These are phyloP conservation scores for Venturia carpophila DNA, from an alignment of 2,329 filamentous ascomycete species.

Conservation along the genomic window DNA sequence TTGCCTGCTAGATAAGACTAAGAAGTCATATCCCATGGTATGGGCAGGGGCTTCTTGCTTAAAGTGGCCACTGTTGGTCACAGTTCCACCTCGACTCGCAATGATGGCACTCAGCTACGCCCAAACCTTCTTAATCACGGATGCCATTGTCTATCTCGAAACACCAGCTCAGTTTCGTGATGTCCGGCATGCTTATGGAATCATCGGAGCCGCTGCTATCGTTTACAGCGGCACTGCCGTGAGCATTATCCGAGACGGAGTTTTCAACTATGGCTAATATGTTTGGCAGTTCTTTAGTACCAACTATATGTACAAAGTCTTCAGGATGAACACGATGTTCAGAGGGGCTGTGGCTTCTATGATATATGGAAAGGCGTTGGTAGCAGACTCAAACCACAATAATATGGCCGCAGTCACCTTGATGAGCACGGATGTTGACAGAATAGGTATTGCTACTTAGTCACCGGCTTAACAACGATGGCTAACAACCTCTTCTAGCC, in stretches of 20 bases:
- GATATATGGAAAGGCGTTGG: constrained; percentile 8
- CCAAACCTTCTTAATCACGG: constrained; percentile 14
- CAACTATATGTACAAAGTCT: constrained; percentile 11
- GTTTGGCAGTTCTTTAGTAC: constrained; percentile 5
- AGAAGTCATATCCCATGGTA: constrained; percentile 12
- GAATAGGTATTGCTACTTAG: neutral
- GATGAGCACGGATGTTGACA: constrained; percentile 16
- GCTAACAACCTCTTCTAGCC: neutral
- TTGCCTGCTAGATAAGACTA: neutral
- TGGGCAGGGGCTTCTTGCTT: constrained; percentile 7
- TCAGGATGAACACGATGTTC: constrained; percentile 12
- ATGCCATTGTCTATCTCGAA: constrained; percentile 11
- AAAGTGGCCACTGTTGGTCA: neutral
- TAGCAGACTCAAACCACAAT: neutral
- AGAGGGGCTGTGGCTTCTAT: constrained; percentile 11
- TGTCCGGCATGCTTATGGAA: constrained; percentile 10
- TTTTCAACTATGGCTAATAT: neutral
- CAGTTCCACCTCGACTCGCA: neutral
- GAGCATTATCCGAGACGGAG: neutral
- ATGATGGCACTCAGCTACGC: constrained; percentile 16
- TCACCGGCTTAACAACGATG: neutral
- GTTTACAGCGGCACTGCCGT: constrained; percentile 12
- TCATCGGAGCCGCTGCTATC: constrained; percentile 12
- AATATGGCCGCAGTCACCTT: constrained; percentile 11
- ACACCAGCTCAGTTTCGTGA: constrained; percentile 10